Percentiles rank a stretch among this genome's conserved stretches.
Evolutionary conservation across 805 yeast genomes (phyloP).

Genomic region (Candida broadrunensis): DNA sequence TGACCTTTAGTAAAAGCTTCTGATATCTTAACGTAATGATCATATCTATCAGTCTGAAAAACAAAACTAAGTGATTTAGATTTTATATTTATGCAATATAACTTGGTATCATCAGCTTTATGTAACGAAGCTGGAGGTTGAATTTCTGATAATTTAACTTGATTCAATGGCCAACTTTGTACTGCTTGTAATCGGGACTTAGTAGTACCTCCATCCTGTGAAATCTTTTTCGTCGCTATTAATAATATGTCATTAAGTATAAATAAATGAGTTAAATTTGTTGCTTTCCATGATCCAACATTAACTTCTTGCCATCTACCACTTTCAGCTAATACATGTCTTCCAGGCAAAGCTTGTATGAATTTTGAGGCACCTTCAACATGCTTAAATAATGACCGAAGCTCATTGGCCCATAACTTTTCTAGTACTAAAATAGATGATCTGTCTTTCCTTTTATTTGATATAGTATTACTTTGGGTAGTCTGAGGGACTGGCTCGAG

Average conservation of each 20-base stretch:
- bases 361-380: conserved; percentile 90
- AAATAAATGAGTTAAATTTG: conserved; percentile 72
- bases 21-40: conserved; percentile 53
- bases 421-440: conserved; percentile 71
- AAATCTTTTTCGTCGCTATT: conserved; percentile 60
- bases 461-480: neutral
- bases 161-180: conserved; percentile 75
- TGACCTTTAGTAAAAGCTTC: conserved; percentile 60
- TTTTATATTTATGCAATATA: conserved; percentile 44
- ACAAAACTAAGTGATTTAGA: conserved; percentile 50
- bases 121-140: conserved; percentile 17
- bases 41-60: conserved; percentile 58
- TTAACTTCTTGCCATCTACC: conserved; percentile 86
- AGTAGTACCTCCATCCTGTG: conserved; percentile 21
- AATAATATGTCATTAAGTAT: conserved; percentile 74
- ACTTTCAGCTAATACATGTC: conserved; percentile 77
- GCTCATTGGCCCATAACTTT: conserved; percentile 75
- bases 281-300: conserved; percentile 78
- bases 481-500: conserved; percentile 12
- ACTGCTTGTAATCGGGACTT: conserved; percentile 57
- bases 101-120: conserved; percentile 17
- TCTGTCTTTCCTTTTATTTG: conserved; percentile 47
- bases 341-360: conserved; percentile 69
- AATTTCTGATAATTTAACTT: conserved; percentile 48
- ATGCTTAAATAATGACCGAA: conserved; percentile 67